Conservation (phyloP, 441 rosid genomes). For the Mallotus repandus region DNA sequence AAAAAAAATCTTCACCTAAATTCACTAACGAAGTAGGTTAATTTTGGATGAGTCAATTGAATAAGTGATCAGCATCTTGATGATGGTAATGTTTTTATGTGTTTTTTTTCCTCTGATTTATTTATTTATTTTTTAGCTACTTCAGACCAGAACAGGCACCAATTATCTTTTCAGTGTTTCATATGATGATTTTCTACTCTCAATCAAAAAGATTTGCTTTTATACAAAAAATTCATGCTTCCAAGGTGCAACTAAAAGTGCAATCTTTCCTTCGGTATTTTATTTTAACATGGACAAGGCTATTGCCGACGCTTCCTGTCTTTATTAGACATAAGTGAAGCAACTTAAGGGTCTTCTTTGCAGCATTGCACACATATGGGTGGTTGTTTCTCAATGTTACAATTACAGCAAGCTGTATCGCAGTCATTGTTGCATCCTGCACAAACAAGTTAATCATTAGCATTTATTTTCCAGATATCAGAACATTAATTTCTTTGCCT, state of each 20-base stretch:
- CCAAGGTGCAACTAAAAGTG: not conserved
- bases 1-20: no score
- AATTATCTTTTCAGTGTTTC: no score
- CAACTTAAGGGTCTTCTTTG: conserved; percentile 37
- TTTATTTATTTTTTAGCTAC: no score
- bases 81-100: no score
- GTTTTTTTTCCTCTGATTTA: no score
- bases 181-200: no score
- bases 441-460: not conserved
- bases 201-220: not conserved
- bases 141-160: no score
- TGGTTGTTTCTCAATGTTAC: conserved; percentile 63
- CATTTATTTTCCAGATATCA: not conserved
- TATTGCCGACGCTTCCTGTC: not conserved
- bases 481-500: not conserved
- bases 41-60: no score
- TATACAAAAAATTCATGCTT: not conserved
- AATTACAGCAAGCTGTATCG: conserved; percentile 69
- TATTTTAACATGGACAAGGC: not conserved
- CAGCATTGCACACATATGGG: conserved; percentile 74
- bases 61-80: no score
- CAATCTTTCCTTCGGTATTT: not conserved
- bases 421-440: conserved; percentile 76
- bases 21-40: no score
- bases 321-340: not conserved